phyloP scores from a whole-genome alignment of 2,329 filamentous ascomycete genomes.

The Talaromyces sp. region DNA sequence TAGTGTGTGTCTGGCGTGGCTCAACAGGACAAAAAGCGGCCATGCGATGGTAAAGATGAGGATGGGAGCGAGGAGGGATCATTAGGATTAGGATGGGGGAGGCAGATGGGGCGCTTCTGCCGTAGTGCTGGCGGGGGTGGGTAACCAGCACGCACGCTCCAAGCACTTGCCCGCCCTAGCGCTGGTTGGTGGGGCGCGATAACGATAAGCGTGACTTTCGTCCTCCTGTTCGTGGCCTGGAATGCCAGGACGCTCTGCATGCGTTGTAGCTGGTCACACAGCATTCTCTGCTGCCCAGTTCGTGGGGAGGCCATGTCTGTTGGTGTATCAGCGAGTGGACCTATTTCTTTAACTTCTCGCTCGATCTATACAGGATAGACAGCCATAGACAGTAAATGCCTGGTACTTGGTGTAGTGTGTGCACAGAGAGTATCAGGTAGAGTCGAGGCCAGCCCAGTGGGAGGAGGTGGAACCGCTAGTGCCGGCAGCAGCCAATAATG shows the following conservation, averaged over 20 bases:
- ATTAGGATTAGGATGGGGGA: background rate
- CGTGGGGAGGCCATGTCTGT: too few species aligned
- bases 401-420: too few species aligned
- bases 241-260: background rate
- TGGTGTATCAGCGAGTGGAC: too few species aligned
- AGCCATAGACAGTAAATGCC: background rate
- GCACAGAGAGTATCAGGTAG: too few species aligned
- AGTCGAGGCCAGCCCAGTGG: background rate
- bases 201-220: background rate
- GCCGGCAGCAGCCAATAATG: background rate
- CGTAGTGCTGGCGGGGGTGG: background rate
- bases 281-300: background rate
- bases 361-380: background rate
- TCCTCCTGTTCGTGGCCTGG: background rate
- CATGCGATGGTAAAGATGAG: background rate
- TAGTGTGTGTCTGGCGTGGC: background rate
- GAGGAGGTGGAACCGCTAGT: background rate
- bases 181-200: background rate
- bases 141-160: background rate
- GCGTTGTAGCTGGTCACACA: background rate
- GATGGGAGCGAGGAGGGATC: background rate
- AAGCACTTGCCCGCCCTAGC: background rate
- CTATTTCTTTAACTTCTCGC: too few species aligned
- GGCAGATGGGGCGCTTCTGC: background rate
- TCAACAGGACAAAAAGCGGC: background rate